Conservation (phyloP, 2,329 filamentous ascomycete genomes). For the Neopestalotiopsis sp. region DNA sequence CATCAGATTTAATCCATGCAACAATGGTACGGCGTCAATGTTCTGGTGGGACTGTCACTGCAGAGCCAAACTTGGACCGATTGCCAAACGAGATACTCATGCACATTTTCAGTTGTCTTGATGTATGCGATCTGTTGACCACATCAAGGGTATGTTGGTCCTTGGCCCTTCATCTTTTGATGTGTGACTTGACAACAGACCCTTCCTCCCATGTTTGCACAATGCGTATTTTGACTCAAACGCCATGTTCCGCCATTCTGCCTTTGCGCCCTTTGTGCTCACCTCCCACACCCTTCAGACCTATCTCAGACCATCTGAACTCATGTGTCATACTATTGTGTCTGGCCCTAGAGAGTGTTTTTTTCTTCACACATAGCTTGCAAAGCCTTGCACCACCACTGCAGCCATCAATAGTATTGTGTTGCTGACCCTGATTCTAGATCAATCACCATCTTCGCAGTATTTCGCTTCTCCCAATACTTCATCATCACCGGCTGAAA, state of each 20-base stretch:
- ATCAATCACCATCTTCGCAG: constrained; percentile 65
- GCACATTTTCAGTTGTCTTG: constrained; percentile 60
- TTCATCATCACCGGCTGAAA: constrained; percentile 67
- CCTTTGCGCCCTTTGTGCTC: no score
- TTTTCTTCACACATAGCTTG: no score
- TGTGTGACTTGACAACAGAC: constrained; percentile 12
- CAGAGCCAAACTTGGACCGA: constrained; percentile 37
- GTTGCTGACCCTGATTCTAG: constrained; percentile 39
- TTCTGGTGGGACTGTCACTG: constrained; percentile 12
- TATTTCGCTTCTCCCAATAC: constrained; percentile 67
- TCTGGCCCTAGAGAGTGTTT: no score
- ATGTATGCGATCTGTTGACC: constrained; percentile 60
- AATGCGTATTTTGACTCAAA: no score
- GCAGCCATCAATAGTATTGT: neutral
- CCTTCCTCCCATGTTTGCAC: no score
- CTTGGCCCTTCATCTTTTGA: constrained; percentile 7
- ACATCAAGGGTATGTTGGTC: constrained; percentile 57
- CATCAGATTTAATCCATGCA: neutral
- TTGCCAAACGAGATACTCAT: constrained; percentile 63
- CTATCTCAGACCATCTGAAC: no score
- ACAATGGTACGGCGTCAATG: constrained; percentile 20
- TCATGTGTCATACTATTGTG: no score
- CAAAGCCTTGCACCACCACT: no score
- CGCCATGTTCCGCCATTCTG: no score
- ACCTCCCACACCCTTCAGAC: no score